Conservation (phyloP, 495 filamentous ascomycete genomes). For the Apiosordaria backusii region DNA sequence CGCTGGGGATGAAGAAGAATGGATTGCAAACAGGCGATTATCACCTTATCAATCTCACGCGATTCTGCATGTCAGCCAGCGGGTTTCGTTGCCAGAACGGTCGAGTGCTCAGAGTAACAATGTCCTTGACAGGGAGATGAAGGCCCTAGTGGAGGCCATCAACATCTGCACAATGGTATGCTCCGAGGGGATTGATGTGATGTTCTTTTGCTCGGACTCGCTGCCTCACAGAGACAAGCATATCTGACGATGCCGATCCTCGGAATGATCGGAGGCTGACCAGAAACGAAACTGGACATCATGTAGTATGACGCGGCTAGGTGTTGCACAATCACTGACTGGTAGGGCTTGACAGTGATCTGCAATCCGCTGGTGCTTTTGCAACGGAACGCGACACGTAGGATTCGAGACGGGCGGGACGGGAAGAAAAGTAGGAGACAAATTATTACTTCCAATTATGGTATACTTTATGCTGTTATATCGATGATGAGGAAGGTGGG, state of each 20-base stretch:
- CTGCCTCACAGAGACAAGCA: neutral
- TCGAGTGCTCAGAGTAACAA: neutral
- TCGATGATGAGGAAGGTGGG: neutral
- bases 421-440: neutral
- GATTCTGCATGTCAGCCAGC: neutral
- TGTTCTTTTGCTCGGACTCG: neutral
- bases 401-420: neutral
- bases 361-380: too few relatives aligned
- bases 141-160: neutral
- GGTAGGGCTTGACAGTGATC: neutral
- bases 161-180: neutral
- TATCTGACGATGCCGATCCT: neutral
- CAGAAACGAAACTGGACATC: neutral
- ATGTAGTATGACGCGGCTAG: neutral
- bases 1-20: neutral
- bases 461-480: neutral
- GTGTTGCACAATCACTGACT: neutral
- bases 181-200: neutral
- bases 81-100: neutral
- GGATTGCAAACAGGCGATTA: neutral
- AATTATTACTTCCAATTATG: neutral
- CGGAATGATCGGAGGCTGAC: neutral
- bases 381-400: neutral
- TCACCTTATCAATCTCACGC: neutral
- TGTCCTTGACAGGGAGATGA: neutral